Conservation (phyloP, 179 eudicot species). For the Amaranthus tricolor region DNA sequence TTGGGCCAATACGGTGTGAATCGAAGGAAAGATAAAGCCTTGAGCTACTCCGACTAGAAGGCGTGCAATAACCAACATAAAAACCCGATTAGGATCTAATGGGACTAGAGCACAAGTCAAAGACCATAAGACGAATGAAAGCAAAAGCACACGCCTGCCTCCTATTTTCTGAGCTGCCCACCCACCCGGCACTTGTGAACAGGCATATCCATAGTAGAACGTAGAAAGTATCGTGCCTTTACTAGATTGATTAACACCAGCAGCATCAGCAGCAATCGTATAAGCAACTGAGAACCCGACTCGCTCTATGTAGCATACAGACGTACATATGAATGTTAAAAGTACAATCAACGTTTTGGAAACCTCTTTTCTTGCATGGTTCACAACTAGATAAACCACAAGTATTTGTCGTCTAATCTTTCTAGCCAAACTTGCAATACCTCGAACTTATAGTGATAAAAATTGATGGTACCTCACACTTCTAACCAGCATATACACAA, state of each 20-base stretch:
- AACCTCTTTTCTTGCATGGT: slow-evolving; percentile 48
- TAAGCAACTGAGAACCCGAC: slow-evolving; percentile 78
- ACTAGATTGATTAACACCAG: slow-evolving; percentile 63
- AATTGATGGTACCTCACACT: slow-evolving; percentile 4
- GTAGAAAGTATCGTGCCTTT: slow-evolving; percentile 89
- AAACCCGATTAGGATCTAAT: slow-evolving; percentile 58
- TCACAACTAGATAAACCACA: slow-evolving; percentile 3
- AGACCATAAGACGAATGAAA: slow-evolving; percentile 86
- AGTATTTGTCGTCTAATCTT: slow-evolving; percentile 14
- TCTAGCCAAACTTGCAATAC: slow-evolving; percentile 11
- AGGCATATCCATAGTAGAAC: slow-evolving; percentile 88
- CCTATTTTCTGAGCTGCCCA: slow-evolving; percentile 98
- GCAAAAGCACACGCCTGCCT: slow-evolving; percentile 85
- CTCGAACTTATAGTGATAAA: slow-evolving; percentile 3
- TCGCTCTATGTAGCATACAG: slow-evolving; percentile 89
- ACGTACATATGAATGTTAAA: slow-evolving; percentile 77
- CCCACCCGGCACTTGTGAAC: slow-evolving; percentile 93
- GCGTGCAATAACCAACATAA: slow-evolving; percentile 67
- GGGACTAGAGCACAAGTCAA: slow-evolving; percentile 73
- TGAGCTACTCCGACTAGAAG: slow-evolving; percentile 89
- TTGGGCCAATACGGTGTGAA: slow-evolving; percentile 75
- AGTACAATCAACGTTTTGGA: slow-evolving; percentile 80
- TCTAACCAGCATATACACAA: slow-evolving; percentile 1
- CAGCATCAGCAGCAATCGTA: slow-evolving; percentile 64
- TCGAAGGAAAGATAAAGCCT: slow-evolving; percentile 85